Base-by-base conservation (phyloP, 306 rosid species). In the Morella rubra region DNA sequence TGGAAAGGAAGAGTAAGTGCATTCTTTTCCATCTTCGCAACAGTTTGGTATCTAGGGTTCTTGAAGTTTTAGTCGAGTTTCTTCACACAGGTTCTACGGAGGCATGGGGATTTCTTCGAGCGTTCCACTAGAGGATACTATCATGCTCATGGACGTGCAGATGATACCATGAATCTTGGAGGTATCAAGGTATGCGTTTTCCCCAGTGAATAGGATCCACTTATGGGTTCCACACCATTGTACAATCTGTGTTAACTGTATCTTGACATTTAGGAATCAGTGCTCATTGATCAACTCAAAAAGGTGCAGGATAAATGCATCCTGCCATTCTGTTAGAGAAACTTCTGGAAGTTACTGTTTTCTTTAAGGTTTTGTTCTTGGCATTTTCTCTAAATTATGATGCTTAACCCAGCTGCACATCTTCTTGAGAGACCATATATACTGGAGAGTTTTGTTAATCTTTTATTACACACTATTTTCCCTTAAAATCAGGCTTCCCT, bases 111-210 rank as follows among this genome's bases (percentile, higher is more conserved):
- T 89, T 76, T 94, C 72, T 89, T 94, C 85, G 98, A 92, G 90
- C 91, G 84, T 75, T 85, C 92, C n/a, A 76, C 88, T 77, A 81
- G 82, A 81, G 96, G 96, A 66, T 94, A 89, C 88, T 92, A 92
- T 77, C 98, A 82, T 54, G 98, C 98, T 3, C 98, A 92, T 74
- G 98, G 98, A 55, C 97, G 98, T 77, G 95, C 95, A 9, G 98
- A 94, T 82, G 98, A 94, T 84, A 92, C 97, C 44, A 94, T 94
- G 98, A 94, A 94, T 85, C 95, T 94, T 47, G 97, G 97, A 61
- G 98, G 98, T 76, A 92, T 94, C 87, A 94, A 94, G 98, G 98
- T 94, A 82, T 76, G 44, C 55, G 51, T 52, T 37, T 44, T 73
- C 20, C 70, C 67, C 61, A 13, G 50, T 72, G 44, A 65, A 18